These are phyloP conservation scores for Gelatoporia subvermispora DNA, from an alignment of 768 basidiomycete genomes.

Conservation along the genomic window DNA sequence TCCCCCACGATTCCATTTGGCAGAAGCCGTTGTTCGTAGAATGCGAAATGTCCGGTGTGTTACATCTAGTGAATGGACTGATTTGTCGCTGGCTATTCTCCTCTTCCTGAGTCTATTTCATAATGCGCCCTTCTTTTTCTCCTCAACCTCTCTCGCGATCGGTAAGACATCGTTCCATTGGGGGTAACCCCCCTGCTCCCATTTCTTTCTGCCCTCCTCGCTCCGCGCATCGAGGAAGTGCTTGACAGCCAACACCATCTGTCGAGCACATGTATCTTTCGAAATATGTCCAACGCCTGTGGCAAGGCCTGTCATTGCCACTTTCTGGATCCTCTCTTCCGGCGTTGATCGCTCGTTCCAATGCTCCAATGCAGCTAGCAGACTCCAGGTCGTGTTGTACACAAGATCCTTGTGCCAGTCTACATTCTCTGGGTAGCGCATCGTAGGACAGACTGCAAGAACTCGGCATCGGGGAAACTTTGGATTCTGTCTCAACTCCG, in stretches of 20 bases:
- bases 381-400: slow-evolving; percentile 29
- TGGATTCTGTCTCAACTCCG: slow-evolving; percentile 2
- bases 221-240: slow-evolving; percentile 15
- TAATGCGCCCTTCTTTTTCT: background rate
- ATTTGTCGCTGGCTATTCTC: too few relatives aligned
- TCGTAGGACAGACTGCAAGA: slow-evolving; percentile 30
- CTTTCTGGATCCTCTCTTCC: slow-evolving; percentile 6
- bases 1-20: background rate
- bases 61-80: too few relatives aligned
- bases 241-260: slow-evolving; percentile 18
- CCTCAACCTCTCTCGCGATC: slow-evolving; percentile 1
- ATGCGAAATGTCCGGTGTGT: too few relatives aligned
- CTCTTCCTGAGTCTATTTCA: too few relatives aligned
- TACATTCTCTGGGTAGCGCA: slow-evolving; percentile 25
- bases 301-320: slow-evolving; percentile 16
- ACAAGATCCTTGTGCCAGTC: slow-evolving; percentile 30
- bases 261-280: slow-evolving; percentile 13
- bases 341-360: slow-evolving; percentile 17
- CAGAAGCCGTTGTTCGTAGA: too few relatives aligned
- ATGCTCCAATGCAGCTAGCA: slow-evolving; percentile 20
- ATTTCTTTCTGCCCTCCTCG: slow-evolving; percentile 2
- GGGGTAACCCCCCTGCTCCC: slow-evolving; percentile 2
- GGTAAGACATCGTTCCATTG: slow-evolving; percentile 3
- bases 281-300: slow-evolving; percentile 13
- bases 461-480: slow-evolving; percentile 5